A percentile compares a stretch with the other conserved stretches of the same genome.
Conservation (phyloP, 768 basidiomycete genomes). For the Suillus brevipes region DNA sequence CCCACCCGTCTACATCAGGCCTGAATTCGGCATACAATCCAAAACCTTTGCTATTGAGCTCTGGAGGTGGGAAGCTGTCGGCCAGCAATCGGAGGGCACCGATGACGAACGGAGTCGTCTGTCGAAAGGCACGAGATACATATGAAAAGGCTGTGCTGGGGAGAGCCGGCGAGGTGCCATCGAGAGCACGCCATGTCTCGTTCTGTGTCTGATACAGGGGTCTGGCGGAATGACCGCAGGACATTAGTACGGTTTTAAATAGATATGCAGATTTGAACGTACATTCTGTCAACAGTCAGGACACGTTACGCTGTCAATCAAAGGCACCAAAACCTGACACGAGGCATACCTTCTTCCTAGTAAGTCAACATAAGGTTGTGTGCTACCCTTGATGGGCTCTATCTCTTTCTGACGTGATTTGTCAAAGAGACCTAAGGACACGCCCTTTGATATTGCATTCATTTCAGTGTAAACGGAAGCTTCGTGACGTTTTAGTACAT, state of each 20-base stretch:
- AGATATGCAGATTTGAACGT: constrained; percentile 19
- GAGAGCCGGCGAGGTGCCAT: constrained; percentile 63
- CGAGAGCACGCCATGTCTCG: constrained; percentile 82
- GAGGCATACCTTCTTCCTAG: constrained; percentile 67
- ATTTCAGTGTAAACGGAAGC: constrained; percentile 93
- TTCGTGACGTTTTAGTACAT: constrained; percentile 27
- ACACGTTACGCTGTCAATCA: constrained; percentile 3
- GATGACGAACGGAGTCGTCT: constrained; percentile 74
- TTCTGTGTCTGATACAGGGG: constrained; percentile 74
- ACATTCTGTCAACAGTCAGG: constrained; percentile 37
- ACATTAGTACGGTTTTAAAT: not conserved
- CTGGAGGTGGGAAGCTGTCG: constrained; percentile 53
- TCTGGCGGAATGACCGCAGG: constrained; percentile 38
- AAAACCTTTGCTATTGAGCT: constrained; percentile 70
- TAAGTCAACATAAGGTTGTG: constrained; percentile 84
- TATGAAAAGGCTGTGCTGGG: constrained; percentile 83
- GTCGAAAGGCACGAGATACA: constrained; percentile 75
- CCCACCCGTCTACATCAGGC: constrained; percentile 82
- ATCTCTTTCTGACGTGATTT: constrained; percentile 51
- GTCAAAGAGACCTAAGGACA: constrained; percentile 77
- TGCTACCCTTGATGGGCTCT: constrained; percentile 54
- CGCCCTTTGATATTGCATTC: constrained; percentile 84
- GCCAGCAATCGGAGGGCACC: constrained; percentile 76
- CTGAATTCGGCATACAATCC: constrained; percentile 85
- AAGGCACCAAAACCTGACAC: not conserved